These are phyloP conservation scores for Exsudoporus frostii DNA, from an alignment of 768 basidiomycete genomes.

Conservation along the genomic window DNA sequence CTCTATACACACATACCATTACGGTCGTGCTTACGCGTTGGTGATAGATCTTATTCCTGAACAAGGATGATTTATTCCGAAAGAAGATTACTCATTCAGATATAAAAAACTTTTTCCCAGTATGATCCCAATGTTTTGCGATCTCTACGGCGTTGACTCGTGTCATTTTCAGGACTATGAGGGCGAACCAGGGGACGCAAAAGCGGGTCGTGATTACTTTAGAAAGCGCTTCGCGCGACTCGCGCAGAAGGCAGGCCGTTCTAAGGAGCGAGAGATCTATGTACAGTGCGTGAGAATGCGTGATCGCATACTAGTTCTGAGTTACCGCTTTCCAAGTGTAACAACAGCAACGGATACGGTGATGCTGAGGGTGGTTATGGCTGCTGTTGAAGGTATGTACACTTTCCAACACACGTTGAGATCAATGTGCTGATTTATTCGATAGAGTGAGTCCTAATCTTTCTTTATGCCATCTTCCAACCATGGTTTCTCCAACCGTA, in stretches of 20 bases:
- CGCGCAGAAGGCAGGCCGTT: slow-evolving; percentile 80
- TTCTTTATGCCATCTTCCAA: slow-evolving; percentile 24
- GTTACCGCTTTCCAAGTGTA: slow-evolving; percentile 44
- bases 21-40: background rate
- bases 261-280: slow-evolving; percentile 88
- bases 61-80: slow-evolving; percentile 93
- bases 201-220: slow-evolving; percentile 86
- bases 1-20: background rate
- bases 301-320: slow-evolving; percentile 8
- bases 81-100: slow-evolving; percentile 77
- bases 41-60: slow-evolving; percentile 83
- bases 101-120: slow-evolving; percentile 88
- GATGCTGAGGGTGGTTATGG: slow-evolving; percentile 88
- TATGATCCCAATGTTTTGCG: slow-evolving; percentile 31
- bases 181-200: slow-evolving; percentile 68
- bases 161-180: slow-evolving; percentile 67
- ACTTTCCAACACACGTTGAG: background rate
- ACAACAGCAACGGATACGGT: slow-evolving; percentile 91
- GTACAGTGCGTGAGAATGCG: slow-evolving; percentile 66
- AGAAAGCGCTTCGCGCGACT: slow-evolving; percentile 78
- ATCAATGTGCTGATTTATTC: slow-evolving; percentile 14
- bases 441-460: slow-evolving; percentile 62
- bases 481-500: slow-evolving; percentile 17
- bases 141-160: background rate
- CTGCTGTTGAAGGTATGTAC: slow-evolving; percentile 85